Percentiles rank a stretch among this genome's conserved stretches.
These are phyloP conservation scores for Capronia epimyces DNA, from an alignment of 2,329 filamentous ascomycete genomes.

Conservation along the genomic window DNA sequence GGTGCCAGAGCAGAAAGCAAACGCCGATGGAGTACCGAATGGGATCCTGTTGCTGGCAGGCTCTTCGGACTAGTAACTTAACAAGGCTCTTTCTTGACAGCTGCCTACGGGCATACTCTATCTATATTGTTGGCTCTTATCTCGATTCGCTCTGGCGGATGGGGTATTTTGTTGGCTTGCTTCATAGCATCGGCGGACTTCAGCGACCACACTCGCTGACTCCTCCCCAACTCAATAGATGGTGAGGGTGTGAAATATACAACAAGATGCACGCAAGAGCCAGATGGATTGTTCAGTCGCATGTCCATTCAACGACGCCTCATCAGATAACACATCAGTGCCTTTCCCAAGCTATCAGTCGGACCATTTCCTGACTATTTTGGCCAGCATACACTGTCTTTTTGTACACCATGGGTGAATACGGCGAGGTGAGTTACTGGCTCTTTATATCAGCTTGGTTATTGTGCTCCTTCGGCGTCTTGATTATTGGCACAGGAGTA, in stretches of 20 bases:
- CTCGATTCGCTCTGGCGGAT: too few relatives aligned
- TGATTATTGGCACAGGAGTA: too few relatives aligned
- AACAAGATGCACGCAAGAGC: not conserved
- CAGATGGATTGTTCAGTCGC: not conserved
- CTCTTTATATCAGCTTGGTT: too few relatives aligned
- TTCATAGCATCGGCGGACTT: not conserved
- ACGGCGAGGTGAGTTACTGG: slow-evolving; percentile 14
- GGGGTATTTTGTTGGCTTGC: not conserved
- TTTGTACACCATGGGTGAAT: slow-evolving; percentile 14
- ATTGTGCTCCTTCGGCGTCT: too few relatives aligned
- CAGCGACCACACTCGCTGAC: not conserved
- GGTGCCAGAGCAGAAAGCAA: slow-evolving; percentile 71
- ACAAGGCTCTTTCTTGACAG: not conserved
- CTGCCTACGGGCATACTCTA: not conserved
- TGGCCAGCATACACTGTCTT: too few relatives aligned
- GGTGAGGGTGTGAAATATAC: too few relatives aligned
- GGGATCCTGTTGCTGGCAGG: slow-evolving; percentile 74
- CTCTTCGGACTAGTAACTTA: slow-evolving; percentile 53
- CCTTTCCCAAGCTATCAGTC: not conserved
- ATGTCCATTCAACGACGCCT: not conserved
- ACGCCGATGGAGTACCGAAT: slow-evolving; percentile 85
- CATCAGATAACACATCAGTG: not conserved
- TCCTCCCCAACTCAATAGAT: not conserved
- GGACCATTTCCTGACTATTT: not conserved
- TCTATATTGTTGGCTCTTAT: not conserved